Evolutionary conservation across 1,284 basidiomycete genomes (phyloP), one percentile per base, ranked within the genome.

Genomic region (Phaffia rhodozyma): DNA sequence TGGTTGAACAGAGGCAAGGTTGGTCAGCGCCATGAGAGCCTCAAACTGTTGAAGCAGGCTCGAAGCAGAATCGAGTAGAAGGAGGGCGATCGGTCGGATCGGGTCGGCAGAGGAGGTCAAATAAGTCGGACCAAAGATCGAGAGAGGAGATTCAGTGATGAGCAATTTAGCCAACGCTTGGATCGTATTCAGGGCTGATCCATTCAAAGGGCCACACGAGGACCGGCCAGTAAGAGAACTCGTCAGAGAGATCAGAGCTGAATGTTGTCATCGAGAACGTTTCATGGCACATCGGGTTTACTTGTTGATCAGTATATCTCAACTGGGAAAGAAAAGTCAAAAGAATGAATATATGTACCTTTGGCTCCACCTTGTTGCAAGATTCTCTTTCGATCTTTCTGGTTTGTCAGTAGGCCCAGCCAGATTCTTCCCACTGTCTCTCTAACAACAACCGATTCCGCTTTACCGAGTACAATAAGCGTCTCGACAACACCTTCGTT

Each of bases 11-110:
- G 89, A 91, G 0, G 92, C 86, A 47, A 98, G 77, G 72, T 98
- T 98, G 4, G 94, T 98, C 57, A 98, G 80, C 1, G 92, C 93
- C 89, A 98, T 93, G 67, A 92, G 80, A 3, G 86, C 84, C 74
- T 98, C 94, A 71, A 98, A 98, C 54, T 82, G 82, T 71, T 97
- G 91, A 20, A 97, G 78, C 43, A 87, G 81, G 32, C 76, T 83
- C 0, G 90, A 82, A 0, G 81, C 79, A 0, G 83, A 75, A 69
- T 87, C 83, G 55, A 83, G 79, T 47, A 96, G 79, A 61, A 93
- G 77, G 38, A 83, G 73, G 1, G 85, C 82, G 55, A 96, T 78
- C 0, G 90, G 90, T 1, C 84, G 81, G 62, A 94, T 84, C 4
- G 84, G 84, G 72, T 93, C 89, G 69, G 85, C 82, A n/a, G 87